phyloP scores from a whole-genome alignment of 2,329 filamentous ascomycete species.

The Ceratocystis ficicola region DNA sequence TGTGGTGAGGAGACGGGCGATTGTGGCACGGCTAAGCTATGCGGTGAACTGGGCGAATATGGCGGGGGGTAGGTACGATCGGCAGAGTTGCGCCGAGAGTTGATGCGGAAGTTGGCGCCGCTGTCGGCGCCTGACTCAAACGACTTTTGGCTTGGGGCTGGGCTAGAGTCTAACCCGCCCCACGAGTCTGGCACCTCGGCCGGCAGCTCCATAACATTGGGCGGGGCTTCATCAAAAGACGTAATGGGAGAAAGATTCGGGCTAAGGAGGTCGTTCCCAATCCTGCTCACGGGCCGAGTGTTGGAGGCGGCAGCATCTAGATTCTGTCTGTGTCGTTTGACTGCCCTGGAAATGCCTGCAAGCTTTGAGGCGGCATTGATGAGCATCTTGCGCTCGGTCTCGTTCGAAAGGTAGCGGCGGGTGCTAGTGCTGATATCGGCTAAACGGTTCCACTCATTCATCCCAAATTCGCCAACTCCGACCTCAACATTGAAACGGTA shows the following conservation, averaged over 20 bases:
- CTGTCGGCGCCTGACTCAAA: conserved; percentile 46
- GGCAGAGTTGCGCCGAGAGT: conserved; percentile 41
- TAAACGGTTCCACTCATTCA: conserved; percentile 96
- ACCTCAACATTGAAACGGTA: conserved; percentile 95
- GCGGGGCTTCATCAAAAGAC: not conserved
- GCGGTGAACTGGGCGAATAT: conserved; percentile 27
- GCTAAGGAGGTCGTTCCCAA: conserved; percentile 21
- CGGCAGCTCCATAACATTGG: conserved; percentile 44
- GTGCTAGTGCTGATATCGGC: conserved; percentile 91
- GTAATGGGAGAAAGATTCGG: not conserved
- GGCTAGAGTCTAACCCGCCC: conserved; percentile 29
- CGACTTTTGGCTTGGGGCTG: conserved; percentile 38
- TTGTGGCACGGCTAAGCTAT: conserved; percentile 27
- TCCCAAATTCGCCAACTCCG: conserved; percentile 90
- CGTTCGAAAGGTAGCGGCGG: conserved; percentile 63
- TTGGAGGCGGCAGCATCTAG: not conserved
- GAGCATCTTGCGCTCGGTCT: conserved; percentile 65
- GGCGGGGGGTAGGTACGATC: conserved; percentile 33
- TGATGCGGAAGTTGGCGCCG: conserved; percentile 32
- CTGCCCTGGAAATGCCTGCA: conserved; percentile 63
- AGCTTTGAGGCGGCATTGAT: conserved; percentile 66
- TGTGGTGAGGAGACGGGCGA: conserved; percentile 28
- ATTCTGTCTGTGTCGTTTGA: conserved; percentile 40
- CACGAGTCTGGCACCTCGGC: conserved; percentile 39
- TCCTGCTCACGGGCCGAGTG: not conserved